Evolutionary conservation across 352 stramenopile genomes (phyloP), one percentile per base, ranked within the genome.

Genomic region (Bremia lactucae): DNA sequence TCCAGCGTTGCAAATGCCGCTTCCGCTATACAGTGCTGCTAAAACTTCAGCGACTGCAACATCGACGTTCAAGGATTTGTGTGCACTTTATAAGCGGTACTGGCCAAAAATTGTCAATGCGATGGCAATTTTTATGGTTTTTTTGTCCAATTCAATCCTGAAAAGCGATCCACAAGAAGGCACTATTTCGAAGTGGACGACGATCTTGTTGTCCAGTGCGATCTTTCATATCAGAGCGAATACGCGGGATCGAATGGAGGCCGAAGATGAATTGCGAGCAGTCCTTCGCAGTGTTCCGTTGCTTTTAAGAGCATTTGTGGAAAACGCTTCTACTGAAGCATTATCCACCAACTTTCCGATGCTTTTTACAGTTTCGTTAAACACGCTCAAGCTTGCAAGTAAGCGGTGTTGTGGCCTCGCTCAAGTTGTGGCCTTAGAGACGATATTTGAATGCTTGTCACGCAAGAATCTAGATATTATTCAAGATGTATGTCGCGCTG

Each of bases 61-160:
- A 21, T 49, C 46, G 3, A 23, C 37, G 7, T 44, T 39, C 0
- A 65, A 70, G 16, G 40, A 34, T 11, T 31, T 63, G 10, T 50
- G 43, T 23, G 49, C 60, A 13, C 41, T 79, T 16, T 81, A 68
- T 38, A 81, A 79, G 34, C 62, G 47, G 6, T 81, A 77, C 42
- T 85, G 72, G 72, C 65, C 72, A 9, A 50, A 55, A 41, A 75
- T 83, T 38, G 47, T 67, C 5, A 48, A 67, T 37, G 69, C 67
- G 0, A 63, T 85, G 36, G 65, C 64, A 31, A 38, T 42, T 19
- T 24, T 54, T 2, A 53, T 65, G 26, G 35, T 62, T 10, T 65
- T 68, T 36, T 24, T 72, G 46, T 49, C 53, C 10, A 50, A 58
- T n/a, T 46, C 21, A n/a, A 43, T 63, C 20, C 49, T 16, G 31